Evolutionary conservation across 805 yeast genomes (phyloP), one percentile per base, ranked within the genome.

Genomic region (Lachancea sp.): DNA sequence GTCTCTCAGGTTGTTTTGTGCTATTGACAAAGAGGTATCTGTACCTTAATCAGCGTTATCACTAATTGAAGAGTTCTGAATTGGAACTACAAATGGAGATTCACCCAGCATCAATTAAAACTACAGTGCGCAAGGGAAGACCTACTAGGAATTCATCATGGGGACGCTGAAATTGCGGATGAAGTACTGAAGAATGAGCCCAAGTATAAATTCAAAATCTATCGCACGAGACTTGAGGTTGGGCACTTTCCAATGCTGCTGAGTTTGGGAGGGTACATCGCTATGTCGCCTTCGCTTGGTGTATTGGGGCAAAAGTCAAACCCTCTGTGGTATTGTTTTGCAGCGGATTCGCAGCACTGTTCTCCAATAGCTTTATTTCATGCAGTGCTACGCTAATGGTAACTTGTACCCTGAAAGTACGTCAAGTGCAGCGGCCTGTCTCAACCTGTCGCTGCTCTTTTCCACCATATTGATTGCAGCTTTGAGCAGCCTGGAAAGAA

Each of bases 221-320:
- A 77, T 39, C 63, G 62, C 34, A 74, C 81, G 0, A 68, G 92
- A 45, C 52, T 82, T 8, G 63, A 67, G n/a, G 64, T 72, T 4
- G 65, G 68, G 4, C 51, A 64, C 6, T 43, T 69, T 13, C 74
- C 83, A 3, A 57, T 75, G 2, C 31, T 62, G 2, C 22, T 67
- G 2, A 48, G 75, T 5, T 52, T 72, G 3, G 48, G 59, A n/a
- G 20, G 68, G 67, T 68, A 71, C 8, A 49, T 74, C 0, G 45
- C 80, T n/a, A n/a, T n/a, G n/a, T n/a, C n/a, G n/a, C n/a, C 20
- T 83, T 72, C 58, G 95, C 94, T 1, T 86, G 95, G 95, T 75
- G 86, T 45, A 52, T 85, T 8, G 65, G 74, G 23, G 60, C 63
- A 21, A 58, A 22, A 69, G n/a, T 71, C 3, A 66, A 68, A 30